These are phyloP conservation scores for Prunus fruticosa DNA, from an alignment of 306 rosid species.

Conservation along the genomic window DNA sequence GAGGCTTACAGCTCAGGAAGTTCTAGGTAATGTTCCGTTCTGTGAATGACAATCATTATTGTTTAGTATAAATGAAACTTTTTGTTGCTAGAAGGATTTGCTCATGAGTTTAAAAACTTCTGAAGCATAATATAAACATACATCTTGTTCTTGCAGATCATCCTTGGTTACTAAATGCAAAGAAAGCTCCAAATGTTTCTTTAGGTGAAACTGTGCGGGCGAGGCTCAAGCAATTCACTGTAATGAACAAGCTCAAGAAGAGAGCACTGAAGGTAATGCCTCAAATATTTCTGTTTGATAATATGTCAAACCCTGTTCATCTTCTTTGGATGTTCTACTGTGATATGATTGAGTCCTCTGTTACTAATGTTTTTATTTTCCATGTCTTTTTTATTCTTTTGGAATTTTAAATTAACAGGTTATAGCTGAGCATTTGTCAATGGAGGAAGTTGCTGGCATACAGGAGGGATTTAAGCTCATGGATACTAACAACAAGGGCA, in stretches of 20 bases:
- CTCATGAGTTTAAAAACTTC: not conserved
- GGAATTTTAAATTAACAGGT: slow-evolving; percentile 53
- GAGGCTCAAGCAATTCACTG: slow-evolving; percentile 90
- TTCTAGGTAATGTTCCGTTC: slow-evolving; percentile 59
- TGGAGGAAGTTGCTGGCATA: slow-evolving; percentile 87
- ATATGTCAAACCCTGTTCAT: slow-evolving; percentile 8
- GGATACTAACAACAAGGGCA: slow-evolving; percentile 76
- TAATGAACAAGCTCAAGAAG: slow-evolving; percentile 99
- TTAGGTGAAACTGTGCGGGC: slow-evolving; percentile 93
- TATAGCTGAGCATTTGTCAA: slow-evolving; percentile 89
- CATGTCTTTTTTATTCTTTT: not conserved
- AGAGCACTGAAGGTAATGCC: slow-evolving; percentile 83
- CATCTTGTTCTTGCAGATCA: slow-evolving; percentile 58
- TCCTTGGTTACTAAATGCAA: slow-evolving; percentile 87
- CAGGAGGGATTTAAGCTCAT: slow-evolving; percentile 74
- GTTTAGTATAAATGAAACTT: not conserved
- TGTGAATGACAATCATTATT: not conserved
- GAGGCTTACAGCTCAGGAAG: slow-evolving; percentile 86
- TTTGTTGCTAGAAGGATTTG: not conserved
- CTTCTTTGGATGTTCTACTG: slow-evolving; percentile 2
- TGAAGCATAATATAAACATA: slow-evolving; percentile 7
- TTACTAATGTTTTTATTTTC: not conserved
- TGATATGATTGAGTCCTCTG: slow-evolving; percentile 9
- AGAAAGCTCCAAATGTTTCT: slow-evolving; percentile 92
- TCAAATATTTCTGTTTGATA: slow-evolving; percentile 10